These are phyloP conservation scores for Penicillium coprophilum DNA, from an alignment of 495 filamentous ascomycete species.

Conservation along the genomic window DNA sequence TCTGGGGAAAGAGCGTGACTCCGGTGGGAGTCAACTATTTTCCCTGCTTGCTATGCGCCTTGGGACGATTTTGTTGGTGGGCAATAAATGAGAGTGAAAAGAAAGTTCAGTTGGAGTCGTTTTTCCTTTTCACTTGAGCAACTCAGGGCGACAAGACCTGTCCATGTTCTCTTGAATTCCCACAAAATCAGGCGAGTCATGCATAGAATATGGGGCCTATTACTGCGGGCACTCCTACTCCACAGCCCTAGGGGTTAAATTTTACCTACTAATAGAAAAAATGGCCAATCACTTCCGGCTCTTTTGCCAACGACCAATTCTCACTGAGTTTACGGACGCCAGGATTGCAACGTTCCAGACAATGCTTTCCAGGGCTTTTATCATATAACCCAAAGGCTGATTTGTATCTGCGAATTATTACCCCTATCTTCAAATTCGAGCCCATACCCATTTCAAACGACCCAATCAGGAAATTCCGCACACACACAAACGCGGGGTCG, in stretches of 20 bases:
- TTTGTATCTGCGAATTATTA: too few relatives aligned
- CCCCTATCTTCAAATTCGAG: background rate
- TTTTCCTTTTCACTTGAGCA: background rate
- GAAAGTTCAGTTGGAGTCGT: background rate
- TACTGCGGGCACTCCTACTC: too few relatives aligned
- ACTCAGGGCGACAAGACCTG: background rate
- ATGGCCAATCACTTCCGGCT: background rate
- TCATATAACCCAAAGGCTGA: background rate
- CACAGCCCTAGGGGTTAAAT: too few relatives aligned
- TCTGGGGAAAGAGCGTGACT: background rate
- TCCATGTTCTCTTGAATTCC: background rate
- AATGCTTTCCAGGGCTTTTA: background rate
- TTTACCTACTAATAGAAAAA: background rate
- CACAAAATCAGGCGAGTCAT: background rate
- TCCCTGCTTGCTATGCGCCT: background rate
- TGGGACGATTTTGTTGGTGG: background rate
- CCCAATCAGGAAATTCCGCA: background rate
- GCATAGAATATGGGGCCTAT: too few relatives aligned
- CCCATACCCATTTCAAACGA: background rate
- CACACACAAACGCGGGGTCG: constrained; percentile 20
- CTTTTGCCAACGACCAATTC: background rate
- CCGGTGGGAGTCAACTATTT: background rate
- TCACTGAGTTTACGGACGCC: background rate
- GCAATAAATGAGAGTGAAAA: background rate
- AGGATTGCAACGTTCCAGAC: background rate